Conservation (phyloP, 1,284 basidiomycete species). For the Ganoderma leucocontextum region DNA sequence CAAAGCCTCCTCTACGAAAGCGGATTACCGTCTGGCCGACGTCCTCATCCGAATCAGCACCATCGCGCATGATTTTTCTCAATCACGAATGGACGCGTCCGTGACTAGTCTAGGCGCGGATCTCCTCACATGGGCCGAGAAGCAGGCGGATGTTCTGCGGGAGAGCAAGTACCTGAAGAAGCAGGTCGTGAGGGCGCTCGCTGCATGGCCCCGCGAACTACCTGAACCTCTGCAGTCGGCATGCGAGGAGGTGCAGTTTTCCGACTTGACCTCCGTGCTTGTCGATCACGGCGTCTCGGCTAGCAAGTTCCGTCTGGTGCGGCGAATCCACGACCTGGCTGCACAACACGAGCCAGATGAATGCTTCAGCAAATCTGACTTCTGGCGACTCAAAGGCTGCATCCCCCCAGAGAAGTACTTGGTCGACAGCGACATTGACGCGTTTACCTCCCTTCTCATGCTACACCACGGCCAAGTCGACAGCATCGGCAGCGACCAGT, state of each 20-base stretch:
- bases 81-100: slow-evolving; percentile 39
- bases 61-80: slow-evolving; percentile 61
- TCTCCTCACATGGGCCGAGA: slow-evolving; percentile 72
- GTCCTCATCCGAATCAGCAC: slow-evolving; percentile 71
- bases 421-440: slow-evolving; percentile 71
- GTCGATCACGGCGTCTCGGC: slow-evolving; percentile 62
- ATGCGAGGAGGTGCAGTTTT: slow-evolving; percentile 53
- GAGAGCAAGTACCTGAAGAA: slow-evolving; percentile 47
- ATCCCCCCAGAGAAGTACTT: slow-evolving; percentile 64
- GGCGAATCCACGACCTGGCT: slow-evolving; percentile 61
- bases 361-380: slow-evolving; percentile 67
- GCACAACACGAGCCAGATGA: slow-evolving; percentile 33
- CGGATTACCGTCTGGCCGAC: slow-evolving; percentile 65
- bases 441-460: slow-evolving; percentile 80
- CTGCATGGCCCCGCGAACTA: slow-evolving; percentile 76
- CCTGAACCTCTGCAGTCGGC: slow-evolving; percentile 53
- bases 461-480: slow-evolving; percentile 63
- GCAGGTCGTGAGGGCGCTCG: slow-evolving; percentile 63
- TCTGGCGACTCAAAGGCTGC: slow-evolving; percentile 84
- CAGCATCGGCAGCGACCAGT: slow-evolving; percentile 63
- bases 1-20: slow-evolving; percentile 41
- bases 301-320: slow-evolving; percentile 81
- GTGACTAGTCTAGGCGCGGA: slow-evolving; percentile 50
- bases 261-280: slow-evolving; percentile 61
- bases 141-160: slow-evolving; percentile 54